phyloP scores from a whole-genome alignment of 495 filamentous ascomycete genomes.

The Margaritispora aquatica region DNA sequence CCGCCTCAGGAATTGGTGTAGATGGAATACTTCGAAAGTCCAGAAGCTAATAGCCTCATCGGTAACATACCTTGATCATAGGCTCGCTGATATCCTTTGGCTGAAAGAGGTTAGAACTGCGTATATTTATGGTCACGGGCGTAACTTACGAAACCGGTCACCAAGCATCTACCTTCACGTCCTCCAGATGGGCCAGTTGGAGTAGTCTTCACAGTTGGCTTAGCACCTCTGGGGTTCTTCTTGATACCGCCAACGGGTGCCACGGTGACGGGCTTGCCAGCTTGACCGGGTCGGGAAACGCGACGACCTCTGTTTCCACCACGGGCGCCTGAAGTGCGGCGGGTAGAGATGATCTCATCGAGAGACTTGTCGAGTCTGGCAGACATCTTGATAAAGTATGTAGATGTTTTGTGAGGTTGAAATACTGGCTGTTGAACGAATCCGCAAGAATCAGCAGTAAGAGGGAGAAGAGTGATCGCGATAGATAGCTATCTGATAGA shows the following conservation, averaged over 20 bases:
- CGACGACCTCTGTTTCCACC: conserved; percentile 43
- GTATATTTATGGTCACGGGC: background rate
- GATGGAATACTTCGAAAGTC: conserved; percentile 42
- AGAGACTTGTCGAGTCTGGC: conserved; percentile 92
- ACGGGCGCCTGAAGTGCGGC: conserved; percentile 37
- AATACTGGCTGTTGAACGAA: conserved; percentile 17
- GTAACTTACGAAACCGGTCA: conserved; percentile 89
- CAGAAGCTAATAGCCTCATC: conserved; percentile 44
- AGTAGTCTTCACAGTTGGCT: conserved; percentile 53
- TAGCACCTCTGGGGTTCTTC: conserved; percentile 65
- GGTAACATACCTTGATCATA: conserved; percentile 99
- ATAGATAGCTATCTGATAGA: conserved; percentile 6
- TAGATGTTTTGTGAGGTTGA: too few species aligned
- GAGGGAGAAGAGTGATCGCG: conserved; percentile 19
- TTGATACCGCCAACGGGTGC: conserved; percentile 81
- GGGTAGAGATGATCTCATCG: conserved; percentile 86
- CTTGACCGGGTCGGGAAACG: conserved; percentile 38
- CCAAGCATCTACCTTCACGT: conserved; percentile 89
- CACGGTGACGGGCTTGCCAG: conserved; percentile 40
- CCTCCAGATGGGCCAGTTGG: conserved; percentile 54
- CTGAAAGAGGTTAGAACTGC: conserved; percentile 36
- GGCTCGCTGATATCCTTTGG: conserved; percentile 89
- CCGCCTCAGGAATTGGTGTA: conserved; percentile 15
- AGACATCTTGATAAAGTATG: conserved; percentile 56
- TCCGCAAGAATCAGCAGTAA: conserved; percentile 19